Evolutionary conservation across 768 basidiomycete species (phyloP), one percentile per base, ranked within the genome.

Genomic region (Tylopilus felleus): DNA sequence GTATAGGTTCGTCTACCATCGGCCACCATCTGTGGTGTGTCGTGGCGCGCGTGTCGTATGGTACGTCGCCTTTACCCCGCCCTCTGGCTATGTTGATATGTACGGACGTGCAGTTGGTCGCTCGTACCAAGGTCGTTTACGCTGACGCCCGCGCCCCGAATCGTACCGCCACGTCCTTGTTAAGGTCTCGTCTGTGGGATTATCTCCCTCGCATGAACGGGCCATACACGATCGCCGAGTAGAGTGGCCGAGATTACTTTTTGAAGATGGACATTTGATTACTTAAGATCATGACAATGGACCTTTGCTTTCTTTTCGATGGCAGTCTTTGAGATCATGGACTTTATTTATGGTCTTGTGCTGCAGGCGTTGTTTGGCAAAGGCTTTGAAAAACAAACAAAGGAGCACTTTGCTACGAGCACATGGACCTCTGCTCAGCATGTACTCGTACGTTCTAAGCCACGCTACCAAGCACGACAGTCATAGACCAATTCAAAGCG

Each of bases 401-500:
- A 38, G 7, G 29, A 4, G 29, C 7, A 29, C 3, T 29, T 29
- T 29, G 29, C 29, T 29, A 8, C 29, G 29, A 8, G 12, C 29
- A 29, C 7, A 4, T 58, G 60, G 57, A 33, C 35, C 57, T 44
- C 52, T 36, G 51, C 49, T 47, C 56, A 14, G 19, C 57, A 52
- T 52, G 49, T 50, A 21, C 47, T 57, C 35, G 47, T 53, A 40
- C 40, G 28, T 21, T 38, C 62, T 5, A 52, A 27, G 52, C 62
- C 6, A 54, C 58, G 8, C 17, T 59, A 16, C 38, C 64, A 2
- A 45, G 52, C 19, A 47, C 43, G 39, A 61, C 54, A 22, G 51
- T 58, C 17, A 53, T 68, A 19, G 40, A 56, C 27, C 61, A 73
- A 53, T 58, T 74, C 7, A 73, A 75, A 57, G 64, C 61, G 16